Conservation (phyloP, 768 basidiomycete genomes). For the Pleurotus citrinopileatus region DNA sequence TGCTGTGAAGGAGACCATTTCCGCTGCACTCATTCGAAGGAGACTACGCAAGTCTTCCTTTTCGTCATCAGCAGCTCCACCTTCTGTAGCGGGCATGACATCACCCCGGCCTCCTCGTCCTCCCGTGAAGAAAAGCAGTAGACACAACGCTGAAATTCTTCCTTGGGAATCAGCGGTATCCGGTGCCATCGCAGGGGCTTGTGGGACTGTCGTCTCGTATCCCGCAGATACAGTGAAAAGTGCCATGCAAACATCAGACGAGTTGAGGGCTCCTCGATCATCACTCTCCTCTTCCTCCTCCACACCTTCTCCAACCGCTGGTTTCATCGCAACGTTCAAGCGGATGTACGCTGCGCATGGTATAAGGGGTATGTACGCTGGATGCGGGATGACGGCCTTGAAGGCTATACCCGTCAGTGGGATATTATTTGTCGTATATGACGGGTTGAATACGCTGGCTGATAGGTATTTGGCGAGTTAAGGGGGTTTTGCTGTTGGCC, state of each 20-base stretch:
- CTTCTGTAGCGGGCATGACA: slow-evolving; percentile 15
- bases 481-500: neutral
- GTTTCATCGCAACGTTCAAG: slow-evolving; percentile 53
- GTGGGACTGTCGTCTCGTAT: slow-evolving; percentile 87
- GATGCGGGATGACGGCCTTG: slow-evolving; percentile 87
- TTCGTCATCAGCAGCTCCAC: neutral
- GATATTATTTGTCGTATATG: slow-evolving; percentile 91
- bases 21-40: slow-evolving; percentile 53
- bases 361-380: slow-evolving; percentile 83
- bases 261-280: slow-evolving; percentile 47
- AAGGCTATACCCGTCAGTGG: slow-evolving; percentile 87
- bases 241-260: slow-evolving; percentile 91
- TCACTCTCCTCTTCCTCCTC: slow-evolving; percentile 34
- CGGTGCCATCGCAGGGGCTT: slow-evolving; percentile 83
- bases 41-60: slow-evolving; percentile 27
- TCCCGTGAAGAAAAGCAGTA: slow-evolving; percentile 22
- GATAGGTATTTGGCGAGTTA: slow-evolving; percentile 20
- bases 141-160: slow-evolving; percentile 41
- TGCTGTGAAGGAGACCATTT: slow-evolving; percentile 77
- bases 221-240: slow-evolving; percentile 96
- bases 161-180: slow-evolving; percentile 83
- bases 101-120: slow-evolving; percentile 14
- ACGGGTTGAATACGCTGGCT: slow-evolving; percentile 55
- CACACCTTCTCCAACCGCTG: slow-evolving; percentile 24
- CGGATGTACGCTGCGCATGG: slow-evolving; percentile 78